Percentiles rank a stretch among this genome's conserved stretches.
Conservation (phyloP, 1,139 yeast species). For the Nakaseomyces nivariensis region DNA sequence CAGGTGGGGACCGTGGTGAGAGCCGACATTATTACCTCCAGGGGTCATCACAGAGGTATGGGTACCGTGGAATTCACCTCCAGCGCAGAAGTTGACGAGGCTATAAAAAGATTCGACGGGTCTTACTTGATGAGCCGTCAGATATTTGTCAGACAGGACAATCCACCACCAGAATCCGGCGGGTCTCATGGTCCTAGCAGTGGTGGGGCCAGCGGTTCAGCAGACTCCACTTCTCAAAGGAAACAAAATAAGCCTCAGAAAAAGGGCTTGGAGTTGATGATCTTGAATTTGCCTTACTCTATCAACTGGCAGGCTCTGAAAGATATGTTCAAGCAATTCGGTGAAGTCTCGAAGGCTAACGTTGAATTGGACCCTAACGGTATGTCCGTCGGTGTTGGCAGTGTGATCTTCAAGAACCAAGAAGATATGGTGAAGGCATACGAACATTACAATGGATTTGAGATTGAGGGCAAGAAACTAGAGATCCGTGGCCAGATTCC, state of each 20-base stretch:
- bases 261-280: constrained; percentile 48
- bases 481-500: constrained; percentile 42
- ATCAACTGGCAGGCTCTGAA: constrained; percentile 74
- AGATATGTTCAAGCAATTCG: constrained; percentile 67
- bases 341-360: constrained; percentile 69
- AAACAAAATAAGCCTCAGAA: background rate
- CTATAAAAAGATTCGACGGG: constrained; percentile 65
- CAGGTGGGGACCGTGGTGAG: constrained; percentile 64
- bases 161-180: constrained; percentile 56
- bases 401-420: constrained; percentile 47
- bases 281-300: constrained; percentile 72
- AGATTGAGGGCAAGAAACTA: constrained; percentile 53
- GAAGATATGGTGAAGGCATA: constrained; percentile 55
- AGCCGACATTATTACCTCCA: constrained; percentile 78
- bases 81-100: constrained; percentile 60
- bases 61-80: constrained; percentile 81
- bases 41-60: constrained; percentile 85
- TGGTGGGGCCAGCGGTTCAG: background rate
- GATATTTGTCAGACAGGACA: constrained; percentile 83
- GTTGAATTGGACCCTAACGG: constrained; percentile 58
- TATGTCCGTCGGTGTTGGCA: constrained; percentile 76
- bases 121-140: constrained; percentile 63
- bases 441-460: constrained; percentile 49
- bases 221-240: background rate
- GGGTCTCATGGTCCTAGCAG: background rate